Conservation (phyloP, 1,284 basidiomycete genomes). For the Volvariella volvacea region DNA sequence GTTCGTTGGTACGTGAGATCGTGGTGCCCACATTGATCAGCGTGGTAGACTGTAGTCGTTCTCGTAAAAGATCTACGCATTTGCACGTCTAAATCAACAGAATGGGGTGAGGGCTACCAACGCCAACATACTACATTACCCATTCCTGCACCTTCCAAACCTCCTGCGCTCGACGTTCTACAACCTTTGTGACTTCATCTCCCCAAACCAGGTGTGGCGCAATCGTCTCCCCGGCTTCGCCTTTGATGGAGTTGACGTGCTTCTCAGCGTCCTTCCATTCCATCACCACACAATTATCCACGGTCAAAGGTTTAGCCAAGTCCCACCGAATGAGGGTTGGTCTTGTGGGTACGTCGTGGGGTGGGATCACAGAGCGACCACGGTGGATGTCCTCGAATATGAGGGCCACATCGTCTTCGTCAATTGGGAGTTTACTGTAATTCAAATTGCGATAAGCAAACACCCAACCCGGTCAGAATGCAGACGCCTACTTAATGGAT, state of each 20-base stretch:
- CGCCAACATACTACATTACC: conserved; percentile 19
- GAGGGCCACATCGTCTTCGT: conserved; percentile 75
- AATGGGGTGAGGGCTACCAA: no score
- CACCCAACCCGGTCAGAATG: no score
- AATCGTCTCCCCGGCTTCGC: conserved; percentile 18
- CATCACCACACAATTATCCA: conserved; percentile 80
- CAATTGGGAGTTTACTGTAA: conserved; percentile 65
- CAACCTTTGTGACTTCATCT: conserved; percentile 45
- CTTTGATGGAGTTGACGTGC: conserved; percentile 52
- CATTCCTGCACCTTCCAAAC: conserved; percentile 41
- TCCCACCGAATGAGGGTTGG: conserved; percentile 83
- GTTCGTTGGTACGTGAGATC: no score
- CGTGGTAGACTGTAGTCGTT: no score
- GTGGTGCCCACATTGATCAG: no score
- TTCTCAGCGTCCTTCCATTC: conserved; percentile 67
- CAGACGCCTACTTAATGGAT: conserved; percentile 38
- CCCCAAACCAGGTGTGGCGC: conserved; percentile 61
- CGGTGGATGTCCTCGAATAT: conserved; percentile 85
- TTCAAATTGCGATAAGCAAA: no score
- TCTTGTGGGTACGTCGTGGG: conserved; percentile 62
- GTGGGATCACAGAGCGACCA: conserved; percentile 75
- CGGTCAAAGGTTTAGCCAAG: conserved; percentile 47
- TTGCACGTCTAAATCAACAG: no score
- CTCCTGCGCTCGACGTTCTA: conserved; percentile 47
- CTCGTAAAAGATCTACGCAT: no score